A percentile compares a stretch with the other conserved stretches of the same genome.
phyloP scores from a whole-genome alignment of 495 filamentous ascomycete species.

The Copromyces sp. region DNA sequence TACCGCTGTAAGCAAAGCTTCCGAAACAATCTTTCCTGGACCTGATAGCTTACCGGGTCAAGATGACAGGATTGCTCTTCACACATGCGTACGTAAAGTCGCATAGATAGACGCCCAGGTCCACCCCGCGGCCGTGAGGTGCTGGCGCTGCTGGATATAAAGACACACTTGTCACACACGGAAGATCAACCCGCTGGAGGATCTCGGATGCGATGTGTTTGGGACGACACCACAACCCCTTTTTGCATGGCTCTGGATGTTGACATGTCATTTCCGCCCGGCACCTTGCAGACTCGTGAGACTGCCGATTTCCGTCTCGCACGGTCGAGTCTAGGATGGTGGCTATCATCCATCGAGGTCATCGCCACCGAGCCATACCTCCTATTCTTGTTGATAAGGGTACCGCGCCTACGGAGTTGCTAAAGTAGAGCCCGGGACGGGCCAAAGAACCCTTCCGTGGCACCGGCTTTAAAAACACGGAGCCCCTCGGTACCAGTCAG shows the following conservation, averaged over 20 bases:
- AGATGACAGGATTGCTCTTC: neutral
- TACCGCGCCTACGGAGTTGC: neutral
- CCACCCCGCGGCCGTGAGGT: neutral
- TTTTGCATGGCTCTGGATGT: neutral
- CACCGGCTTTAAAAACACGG: slow-evolving; percentile 8
- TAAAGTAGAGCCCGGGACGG: neutral
- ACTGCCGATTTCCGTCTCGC: slow-evolving; percentile 51
- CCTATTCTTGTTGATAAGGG: neutral
- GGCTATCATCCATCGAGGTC: slow-evolving; percentile 43
- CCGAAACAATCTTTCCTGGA: neutral
- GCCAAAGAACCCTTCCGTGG: slow-evolving; percentile 42
- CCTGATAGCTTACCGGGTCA: too few relatives aligned
- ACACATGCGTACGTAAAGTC: neutral
- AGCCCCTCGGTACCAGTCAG: slow-evolving; percentile 44
- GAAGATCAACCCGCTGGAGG: neutral
- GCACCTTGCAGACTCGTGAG: neutral
- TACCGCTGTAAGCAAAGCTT: neutral
- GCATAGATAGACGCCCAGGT: neutral
- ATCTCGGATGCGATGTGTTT: neutral
- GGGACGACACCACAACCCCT: neutral
- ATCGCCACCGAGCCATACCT: neutral
- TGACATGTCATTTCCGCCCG: neutral
- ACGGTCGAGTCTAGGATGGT: slow-evolving; percentile 62
- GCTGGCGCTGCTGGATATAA: neutral
- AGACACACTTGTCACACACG: neutral